A percentile compares a stretch with the other conserved stretches of the same genome.
Evolutionary conservation across 1,139 yeast species (phyloP).

Genomic region (Blastobotrys malaysiensis): DNA sequence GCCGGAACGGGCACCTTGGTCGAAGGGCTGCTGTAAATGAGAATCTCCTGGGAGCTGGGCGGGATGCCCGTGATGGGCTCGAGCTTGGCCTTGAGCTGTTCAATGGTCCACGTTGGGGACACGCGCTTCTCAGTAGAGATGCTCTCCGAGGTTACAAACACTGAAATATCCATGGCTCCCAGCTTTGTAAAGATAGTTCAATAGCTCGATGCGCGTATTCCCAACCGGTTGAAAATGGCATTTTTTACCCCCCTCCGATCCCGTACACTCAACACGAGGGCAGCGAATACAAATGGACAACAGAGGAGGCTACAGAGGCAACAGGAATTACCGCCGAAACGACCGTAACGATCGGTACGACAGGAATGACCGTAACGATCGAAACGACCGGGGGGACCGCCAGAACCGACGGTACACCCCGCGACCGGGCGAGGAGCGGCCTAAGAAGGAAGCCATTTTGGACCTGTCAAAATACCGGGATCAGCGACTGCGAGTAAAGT

Average conservation of each 20-base stretch:
- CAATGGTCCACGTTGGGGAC: constrained; percentile 57
- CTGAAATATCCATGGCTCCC: constrained; percentile 33
- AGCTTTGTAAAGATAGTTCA: not conserved
- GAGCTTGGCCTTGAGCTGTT: constrained; percentile 50
- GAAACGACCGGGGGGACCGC: constrained; percentile 5
- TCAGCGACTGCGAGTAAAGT: constrained; percentile 66
- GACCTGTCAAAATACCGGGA: constrained; percentile 77
- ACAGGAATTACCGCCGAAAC: constrained; percentile 2
- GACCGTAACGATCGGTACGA: constrained; percentile 1
- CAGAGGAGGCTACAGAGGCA: not conserved
- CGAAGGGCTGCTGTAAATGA: constrained; percentile 42
- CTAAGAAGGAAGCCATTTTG: constrained; percentile 83
- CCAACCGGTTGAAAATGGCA: not conserved
- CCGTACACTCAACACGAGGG: not conserved
- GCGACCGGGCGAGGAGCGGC: constrained; percentile 52
- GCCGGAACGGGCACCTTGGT: constrained; percentile 33
- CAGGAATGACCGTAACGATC: constrained; percentile 2
- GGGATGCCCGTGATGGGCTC: constrained; percentile 78
- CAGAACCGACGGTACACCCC: constrained; percentile 20
- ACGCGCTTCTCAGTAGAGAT: constrained; percentile 70
- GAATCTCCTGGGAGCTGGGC: constrained; percentile 51
- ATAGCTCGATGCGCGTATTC: not conserved
- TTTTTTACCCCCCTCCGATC: not conserved
- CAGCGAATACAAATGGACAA: not conserved
- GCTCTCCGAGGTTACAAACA: constrained; percentile 58